Evolutionary conservation across 768 basidiomycete genomes (phyloP), one percentile per base, ranked within the genome.

Genomic region (Multifurca ochricompacta): DNA sequence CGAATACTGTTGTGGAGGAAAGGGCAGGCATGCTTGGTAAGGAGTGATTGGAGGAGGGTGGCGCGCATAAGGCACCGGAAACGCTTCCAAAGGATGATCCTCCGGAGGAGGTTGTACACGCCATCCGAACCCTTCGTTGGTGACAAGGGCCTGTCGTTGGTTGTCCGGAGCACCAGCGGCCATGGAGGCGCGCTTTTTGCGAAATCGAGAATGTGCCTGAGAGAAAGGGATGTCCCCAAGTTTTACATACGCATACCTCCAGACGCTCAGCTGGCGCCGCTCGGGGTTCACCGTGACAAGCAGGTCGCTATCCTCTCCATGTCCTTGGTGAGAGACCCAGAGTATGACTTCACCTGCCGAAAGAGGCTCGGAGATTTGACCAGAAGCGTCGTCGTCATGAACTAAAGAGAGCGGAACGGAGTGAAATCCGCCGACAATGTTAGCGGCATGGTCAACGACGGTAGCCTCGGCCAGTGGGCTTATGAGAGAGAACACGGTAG

Each of bases 401-500:
- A 51, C 40, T 40, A 55, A 48, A 48, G 55, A 59, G 39, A 48
- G 57, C 11, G 47, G 70, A 53, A 45, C 64, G 47, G 51, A 67
- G 47, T 60, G 67, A 54, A 72, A 64, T 32, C 76, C 77, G 6
- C 79, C 78, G 2, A 77, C 61, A 25, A 89, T 83, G 0, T 81
- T 79, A 3, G 71, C 67, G 1, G 87, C 83, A 44, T 85, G 66
- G 6, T 87, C 87, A 14, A 91, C 79, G 8, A 83, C 77, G 21
- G 78, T 75, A 45, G 86, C 77, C 67, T 91, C 90, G 2, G 85
- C 73, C 48, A 89, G 85, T 0, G 88, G 83, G 61, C 80, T 85
- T 8, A 82, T 84, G 58, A 92, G 72, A 16, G 85, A 80, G 67
- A 91, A 91, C 23, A 91, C 77, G 13, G 87, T 89, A 0, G 90